Percentiles rank a stretch among this genome's conserved stretches.
These are phyloP conservation scores for Neurospora sp. DNA, from an alignment of 495 filamentous ascomycete genomes.

Conservation along the genomic window DNA sequence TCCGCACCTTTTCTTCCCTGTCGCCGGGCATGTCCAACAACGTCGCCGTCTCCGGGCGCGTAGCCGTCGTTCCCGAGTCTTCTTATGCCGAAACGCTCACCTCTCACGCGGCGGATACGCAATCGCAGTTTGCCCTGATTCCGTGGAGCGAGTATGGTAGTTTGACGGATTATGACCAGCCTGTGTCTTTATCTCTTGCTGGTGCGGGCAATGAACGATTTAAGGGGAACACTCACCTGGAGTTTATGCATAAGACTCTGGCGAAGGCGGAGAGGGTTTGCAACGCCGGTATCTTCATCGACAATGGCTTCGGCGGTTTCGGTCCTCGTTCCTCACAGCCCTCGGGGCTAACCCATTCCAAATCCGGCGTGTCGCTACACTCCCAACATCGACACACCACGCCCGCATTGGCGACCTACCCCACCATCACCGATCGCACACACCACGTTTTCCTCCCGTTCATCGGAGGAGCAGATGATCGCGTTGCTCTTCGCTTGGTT, in stretches of 20 bases:
- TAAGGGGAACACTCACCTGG: slow-evolving; percentile 43
- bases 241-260: slow-evolving; percentile 58
- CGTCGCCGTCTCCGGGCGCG: slow-evolving; percentile 69
- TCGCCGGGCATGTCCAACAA: slow-evolving; percentile 38
- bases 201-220: slow-evolving; percentile 38
- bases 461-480: slow-evolving; percentile 78
- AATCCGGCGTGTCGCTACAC: slow-evolving; percentile 50
- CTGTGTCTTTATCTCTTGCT: slow-evolving; percentile 29
- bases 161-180: slow-evolving; percentile 48
- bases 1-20: slow-evolving; percentile 77
- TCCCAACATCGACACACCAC: slow-evolving; percentile 19
- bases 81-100: slow-evolving; percentile 71
- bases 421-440: slow-evolving; percentile 46
- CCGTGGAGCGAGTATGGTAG: slow-evolving; percentile 86
- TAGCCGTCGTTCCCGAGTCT: slow-evolving; percentile 64
- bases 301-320: slow-evolving; percentile 56
- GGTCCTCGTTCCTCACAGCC: slow-evolving; percentile 20
- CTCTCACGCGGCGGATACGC: slow-evolving; percentile 52
- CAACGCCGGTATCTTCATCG: slow-evolving; percentile 74
- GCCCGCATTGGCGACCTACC: slow-evolving; percentile 22
- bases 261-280: slow-evolving; percentile 39
- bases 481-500: slow-evolving; percentile 67
- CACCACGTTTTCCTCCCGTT: slow-evolving; percentile 87
- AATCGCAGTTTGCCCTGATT: slow-evolving; percentile 72
- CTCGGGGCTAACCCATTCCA: slow-evolving; percentile 30